phyloP scores from a whole-genome alignment of 768 basidiomycete species.

The Polyporus arcularius region DNA sequence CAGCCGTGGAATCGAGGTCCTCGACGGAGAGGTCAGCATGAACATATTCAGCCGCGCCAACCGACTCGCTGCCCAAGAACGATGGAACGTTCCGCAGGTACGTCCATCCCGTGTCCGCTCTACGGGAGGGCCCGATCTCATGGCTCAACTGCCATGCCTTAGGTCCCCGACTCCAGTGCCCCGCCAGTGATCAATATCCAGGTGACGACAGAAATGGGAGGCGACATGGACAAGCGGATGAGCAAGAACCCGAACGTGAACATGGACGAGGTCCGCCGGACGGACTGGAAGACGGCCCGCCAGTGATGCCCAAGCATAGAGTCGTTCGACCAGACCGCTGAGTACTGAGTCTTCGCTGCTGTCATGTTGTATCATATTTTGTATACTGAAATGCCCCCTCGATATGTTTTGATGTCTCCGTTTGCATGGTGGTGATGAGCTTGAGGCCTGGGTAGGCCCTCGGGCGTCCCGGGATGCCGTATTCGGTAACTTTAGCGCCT shows the following conservation, averaged over 20 bases:
- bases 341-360: too few relatives aligned
- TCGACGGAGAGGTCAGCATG: neutral
- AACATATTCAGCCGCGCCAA: neutral
- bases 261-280: too few relatives aligned
- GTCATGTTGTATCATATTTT: too few relatives aligned
- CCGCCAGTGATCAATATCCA: neutral
- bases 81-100: constrained; percentile 13
- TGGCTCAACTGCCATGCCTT: neutral
- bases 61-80: neutral
- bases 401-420: too few relatives aligned
- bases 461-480: too few relatives aligned
- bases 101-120: neutral
- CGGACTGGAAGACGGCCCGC: too few relatives aligned
- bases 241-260: neutral
- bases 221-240: neutral
- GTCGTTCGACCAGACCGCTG: too few relatives aligned
- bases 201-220: neutral
- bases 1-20: neutral
- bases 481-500: too few relatives aligned
- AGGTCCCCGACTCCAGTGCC: neutral
- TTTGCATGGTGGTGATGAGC: too few relatives aligned
- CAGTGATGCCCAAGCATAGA: too few relatives aligned
- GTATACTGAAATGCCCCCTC: too few relatives aligned
- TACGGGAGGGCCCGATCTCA: neutral
- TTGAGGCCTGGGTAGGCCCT: too few relatives aligned